These are phyloP conservation scores for Penicillium psychrofluorescens DNA, from an alignment of 495 filamentous ascomycete genomes.

Conservation along the genomic window DNA sequence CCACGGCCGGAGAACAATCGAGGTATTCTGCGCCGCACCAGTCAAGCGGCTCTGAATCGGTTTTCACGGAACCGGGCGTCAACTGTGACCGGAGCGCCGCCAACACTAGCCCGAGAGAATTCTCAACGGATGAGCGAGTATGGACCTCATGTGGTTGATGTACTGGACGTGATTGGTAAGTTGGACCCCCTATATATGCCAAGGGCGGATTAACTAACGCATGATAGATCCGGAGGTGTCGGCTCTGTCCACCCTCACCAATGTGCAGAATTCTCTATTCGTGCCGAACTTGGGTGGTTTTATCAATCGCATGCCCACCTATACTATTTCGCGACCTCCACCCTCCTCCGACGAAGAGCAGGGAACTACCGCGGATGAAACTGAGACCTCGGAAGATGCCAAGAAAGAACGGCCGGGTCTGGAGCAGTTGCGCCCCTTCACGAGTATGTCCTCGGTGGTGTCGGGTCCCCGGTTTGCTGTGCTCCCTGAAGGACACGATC, in stretches of 20 bases:
- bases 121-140: slow-evolving; percentile 31
- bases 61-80: slow-evolving; percentile 30
- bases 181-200: neutral
- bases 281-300: slow-evolving; percentile 60
- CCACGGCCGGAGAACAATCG: slow-evolving; percentile 5
- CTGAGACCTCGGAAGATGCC: slow-evolving; percentile 16
- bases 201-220: neutral
- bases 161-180: slow-evolving; percentile 66
- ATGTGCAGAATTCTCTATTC: slow-evolving; percentile 75
- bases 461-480: slow-evolving; percentile 31
- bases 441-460: slow-evolving; percentile 28
- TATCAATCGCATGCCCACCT: slow-evolving; percentile 66
- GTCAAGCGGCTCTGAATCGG: slow-evolving; percentile 23
- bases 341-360: slow-evolving; percentile 23
- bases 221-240: slow-evolving; percentile 64
- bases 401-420: slow-evolving; percentile 18
- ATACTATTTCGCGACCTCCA: slow-evolving; percentile 52
- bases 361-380: slow-evolving; percentile 23
- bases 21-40: slow-evolving; percentile 27
- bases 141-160: slow-evolving; percentile 55
- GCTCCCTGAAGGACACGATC: slow-evolving; percentile 48
- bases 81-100: slow-evolving; percentile 22
- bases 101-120: slow-evolving; percentile 6
- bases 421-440: slow-evolving; percentile 18
- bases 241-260: slow-evolving; percentile 66